These are phyloP conservation scores for Saxophila tyrrhenica DNA, from an alignment of 495 filamentous ascomycete genomes.

Conservation along the genomic window DNA sequence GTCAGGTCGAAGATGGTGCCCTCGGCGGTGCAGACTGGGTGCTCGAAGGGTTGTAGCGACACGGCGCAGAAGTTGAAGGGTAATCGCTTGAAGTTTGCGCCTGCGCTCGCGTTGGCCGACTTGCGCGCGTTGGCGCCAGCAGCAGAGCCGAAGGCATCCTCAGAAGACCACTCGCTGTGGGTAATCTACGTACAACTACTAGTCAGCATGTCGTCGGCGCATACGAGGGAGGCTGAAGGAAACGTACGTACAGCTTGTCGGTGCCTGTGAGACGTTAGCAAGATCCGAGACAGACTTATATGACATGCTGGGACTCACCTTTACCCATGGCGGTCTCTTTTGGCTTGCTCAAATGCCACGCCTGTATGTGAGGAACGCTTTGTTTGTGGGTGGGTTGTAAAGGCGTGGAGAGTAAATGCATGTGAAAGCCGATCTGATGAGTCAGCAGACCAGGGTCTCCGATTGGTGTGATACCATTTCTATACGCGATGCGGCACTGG, in stretches of 20 bases:
- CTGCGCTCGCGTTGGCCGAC: conserved; percentile 35
- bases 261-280: conserved; percentile 33
- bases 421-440: no score
- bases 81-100: conserved; percentile 68
- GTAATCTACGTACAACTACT: conserved; percentile 54
- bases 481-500: no score
- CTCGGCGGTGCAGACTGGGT: conserved; percentile 33
- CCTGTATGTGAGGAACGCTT: no score
- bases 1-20: conserved; percentile 35
- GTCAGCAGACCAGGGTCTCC: no score
- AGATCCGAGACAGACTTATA: neutral
- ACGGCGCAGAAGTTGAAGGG: conserved; percentile 98
- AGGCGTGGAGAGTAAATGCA: no score
- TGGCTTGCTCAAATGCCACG: no score
- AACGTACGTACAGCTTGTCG: conserved; percentile 65
- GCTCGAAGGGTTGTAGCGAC: conserved; percentile 66
- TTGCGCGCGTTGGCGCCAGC: conserved; percentile 54
- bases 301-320: conserved; percentile 31
- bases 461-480: no score
- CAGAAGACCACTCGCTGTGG: conserved; percentile 90
- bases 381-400: no score
- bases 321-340: no score
- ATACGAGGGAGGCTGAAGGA: conserved; percentile 1
- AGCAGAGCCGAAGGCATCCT: conserved; percentile 69
- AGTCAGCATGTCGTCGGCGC: conserved; percentile 17